Conservation (phyloP, 371 early-diverging fungal species). For the Apophysomyces ossiformis region DNA sequence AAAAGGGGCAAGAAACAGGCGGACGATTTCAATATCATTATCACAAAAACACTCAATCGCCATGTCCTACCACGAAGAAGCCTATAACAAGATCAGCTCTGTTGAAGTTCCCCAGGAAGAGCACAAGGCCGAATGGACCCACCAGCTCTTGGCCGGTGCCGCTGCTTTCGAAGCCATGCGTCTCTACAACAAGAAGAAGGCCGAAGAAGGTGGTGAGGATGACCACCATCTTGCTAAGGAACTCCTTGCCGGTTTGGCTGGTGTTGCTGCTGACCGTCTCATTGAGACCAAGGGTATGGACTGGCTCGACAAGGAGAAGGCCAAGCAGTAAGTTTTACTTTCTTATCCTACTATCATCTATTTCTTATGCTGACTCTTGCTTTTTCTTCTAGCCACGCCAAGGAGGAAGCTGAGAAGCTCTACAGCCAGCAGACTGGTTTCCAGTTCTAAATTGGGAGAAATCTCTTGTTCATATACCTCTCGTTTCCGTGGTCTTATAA, state of each 20-base stretch:
- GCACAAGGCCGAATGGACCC: slow-evolving; percentile 45
- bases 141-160: slow-evolving; percentile 43
- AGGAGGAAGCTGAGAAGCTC: slow-evolving; percentile 19
- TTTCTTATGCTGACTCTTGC: not conserved
- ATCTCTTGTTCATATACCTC: slow-evolving; percentile 8
- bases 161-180: slow-evolving; percentile 52
- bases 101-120: slow-evolving; percentile 18
- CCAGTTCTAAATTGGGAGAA: slow-evolving; percentile 16
- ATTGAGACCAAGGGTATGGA: slow-evolving; percentile 20
- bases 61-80: slow-evolving; percentile 12
- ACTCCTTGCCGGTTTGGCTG: slow-evolving; percentile 41
- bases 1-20: not conserved
- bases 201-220: slow-evolving; percentile 21
- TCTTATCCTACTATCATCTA: not conserved
- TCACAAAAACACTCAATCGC: not conserved
- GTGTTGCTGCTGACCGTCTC: slow-evolving; percentile 14
- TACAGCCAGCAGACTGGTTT: slow-evolving; percentile 18
- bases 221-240: slow-evolving; percentile 46
- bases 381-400: slow-evolving; percentile 19
- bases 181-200: slow-evolving; percentile 29
- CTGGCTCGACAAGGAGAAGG: slow-evolving; percentile 22
- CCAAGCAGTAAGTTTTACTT: slow-evolving; percentile 15
- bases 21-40: not conserved
- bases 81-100: not conserved
- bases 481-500: not conserved